These are phyloP conservation scores for Trichocomaceae sp. DNA, from an alignment of 2,329 filamentous ascomycete genomes.

Conservation along the genomic window DNA sequence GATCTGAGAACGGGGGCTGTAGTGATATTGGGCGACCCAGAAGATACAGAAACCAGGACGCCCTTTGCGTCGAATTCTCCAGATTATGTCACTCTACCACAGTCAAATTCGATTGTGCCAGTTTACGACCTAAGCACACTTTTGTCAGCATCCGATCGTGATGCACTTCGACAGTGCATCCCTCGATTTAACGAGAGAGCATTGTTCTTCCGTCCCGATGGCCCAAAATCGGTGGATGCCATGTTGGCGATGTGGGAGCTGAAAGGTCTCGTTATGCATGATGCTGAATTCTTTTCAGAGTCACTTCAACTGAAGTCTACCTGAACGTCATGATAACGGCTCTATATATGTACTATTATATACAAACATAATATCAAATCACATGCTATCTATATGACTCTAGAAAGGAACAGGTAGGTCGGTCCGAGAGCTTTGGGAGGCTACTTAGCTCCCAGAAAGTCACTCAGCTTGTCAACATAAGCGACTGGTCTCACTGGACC, in stretches of 20 bases:
- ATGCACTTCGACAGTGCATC: conserved; percentile 22
- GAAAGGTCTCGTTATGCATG: conserved; percentile 24
- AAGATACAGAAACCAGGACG: background rate
- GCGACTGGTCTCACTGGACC: conserved; percentile 67
- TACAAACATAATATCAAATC: conserved; percentile 1
- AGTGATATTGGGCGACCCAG: conserved; percentile 4
- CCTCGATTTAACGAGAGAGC: conserved; percentile 27
- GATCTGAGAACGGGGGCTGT: conserved; percentile 10
- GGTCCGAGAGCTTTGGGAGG: background rate
- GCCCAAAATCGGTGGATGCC: conserved; percentile 22
- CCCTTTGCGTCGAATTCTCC: conserved; percentile 15
- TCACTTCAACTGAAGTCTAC: background rate
- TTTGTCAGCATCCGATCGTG: conserved; percentile 26
- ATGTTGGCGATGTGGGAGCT: conserved; percentile 36
- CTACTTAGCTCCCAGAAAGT: conserved; percentile 49
- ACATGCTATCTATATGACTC: conserved; percentile 6
- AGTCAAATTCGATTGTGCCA: conserved; percentile 26
- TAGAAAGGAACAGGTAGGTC: background rate
- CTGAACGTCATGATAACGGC: background rate
- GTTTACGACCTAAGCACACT: conserved; percentile 32
- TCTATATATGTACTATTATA: background rate
- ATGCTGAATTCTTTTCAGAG: conserved; percentile 4
- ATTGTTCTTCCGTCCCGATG: conserved; percentile 31
- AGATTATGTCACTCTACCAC: conserved; percentile 26
- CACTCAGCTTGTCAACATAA: conserved; percentile 78